These are phyloP conservation scores for Silene vulgaris DNA, from an alignment of 179 eudicot genomes.

Conservation along the genomic window DNA sequence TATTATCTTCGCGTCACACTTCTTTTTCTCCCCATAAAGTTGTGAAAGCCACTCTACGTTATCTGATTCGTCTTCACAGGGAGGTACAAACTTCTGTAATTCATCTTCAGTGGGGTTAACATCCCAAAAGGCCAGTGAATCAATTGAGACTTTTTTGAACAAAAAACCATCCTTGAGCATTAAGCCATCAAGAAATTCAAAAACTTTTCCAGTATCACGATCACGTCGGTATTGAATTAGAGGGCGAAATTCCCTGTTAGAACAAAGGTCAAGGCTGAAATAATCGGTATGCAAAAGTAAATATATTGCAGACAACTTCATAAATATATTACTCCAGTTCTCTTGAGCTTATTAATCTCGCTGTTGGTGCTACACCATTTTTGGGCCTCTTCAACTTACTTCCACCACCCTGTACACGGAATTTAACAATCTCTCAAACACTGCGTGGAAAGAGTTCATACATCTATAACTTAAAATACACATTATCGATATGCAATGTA, in stretches of 20 bases:
- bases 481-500: neutral
- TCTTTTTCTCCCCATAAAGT: conserved; percentile 75
- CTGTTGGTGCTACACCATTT: conserved; percentile 45
- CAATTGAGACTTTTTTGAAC: conserved; percentile 70
- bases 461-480: neutral
- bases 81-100: conserved; percentile 62
- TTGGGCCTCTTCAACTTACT: conserved; percentile 44
- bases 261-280: conserved; percentile 19
- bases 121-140: conserved; percentile 72
- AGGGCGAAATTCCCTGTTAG: conserved; percentile 81
- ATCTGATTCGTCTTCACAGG: conserved; percentile 55
- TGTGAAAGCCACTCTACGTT: conserved; percentile 78
- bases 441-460: neutral
- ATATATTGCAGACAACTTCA: conserved; percentile 6
- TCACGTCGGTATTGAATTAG: conserved; percentile 73
- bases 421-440: neutral
- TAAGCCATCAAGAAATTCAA: conserved; percentile 76
- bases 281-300: conserved; percentile 10
- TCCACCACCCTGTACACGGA: conserved; percentile 66
- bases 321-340: conserved; percentile 70
- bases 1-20: conserved; percentile 25
- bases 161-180: conserved; percentile 88
- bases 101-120: conserved; percentile 75
- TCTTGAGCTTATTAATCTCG: conserved; percentile 67
- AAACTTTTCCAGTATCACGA: conserved; percentile 64